Evolutionary conservation across 768 basidiomycete genomes (phyloP), one percentile per base, ranked within the genome.

Genomic region (Coprinopsis sp.): DNA sequence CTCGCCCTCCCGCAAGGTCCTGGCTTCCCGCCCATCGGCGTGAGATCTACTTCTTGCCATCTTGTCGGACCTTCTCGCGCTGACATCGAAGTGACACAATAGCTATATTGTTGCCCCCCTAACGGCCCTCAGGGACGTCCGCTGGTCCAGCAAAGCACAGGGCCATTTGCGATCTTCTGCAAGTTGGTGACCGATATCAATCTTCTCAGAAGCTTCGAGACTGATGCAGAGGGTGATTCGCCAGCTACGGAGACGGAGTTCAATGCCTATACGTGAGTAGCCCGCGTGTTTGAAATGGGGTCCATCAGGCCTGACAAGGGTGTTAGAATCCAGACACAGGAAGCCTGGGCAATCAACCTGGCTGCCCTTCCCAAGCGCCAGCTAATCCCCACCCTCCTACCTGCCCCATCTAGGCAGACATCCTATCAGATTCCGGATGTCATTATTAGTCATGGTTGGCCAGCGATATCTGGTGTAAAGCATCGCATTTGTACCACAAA

Each of bases 71-170:
- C 14, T 39, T 39, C 37, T 8, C 7, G 7, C 34, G 7, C 8
- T 18, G 16, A 18, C 7, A 8, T 4, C 11, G 21, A 22, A 21
- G 21, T 39, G 37, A 39, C 25, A 23, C 5, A 27, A 16, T 14
- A 55, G 54, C 33, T 55, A 12, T 55, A 37, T 30, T 55, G 54
- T 37, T 55, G 54, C 37, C 55, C 52, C 8, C 52, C 47, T 8
- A 16, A 25, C 6, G 55, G 52, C 18, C 55, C 52, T 19, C 38
- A 43, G 3, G 52, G 50, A 25, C 36, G 46, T 2, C 18, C 47
- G 2, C 46, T 56, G 12, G 39, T 51, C 27, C 46, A 47, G 30
- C 55, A 54, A 39, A 50, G 48, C 36, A 12, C 37, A n/a, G 34
- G 37, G 5, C 55, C 55, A 10, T 51, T 43, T 14, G 36, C 47